A percentile compares a stretch with the other conserved stretches of the same genome.
Evolutionary conservation across 352 stramenopile genomes (phyloP).

Genomic region (Phytophthora lateralis): DNA sequence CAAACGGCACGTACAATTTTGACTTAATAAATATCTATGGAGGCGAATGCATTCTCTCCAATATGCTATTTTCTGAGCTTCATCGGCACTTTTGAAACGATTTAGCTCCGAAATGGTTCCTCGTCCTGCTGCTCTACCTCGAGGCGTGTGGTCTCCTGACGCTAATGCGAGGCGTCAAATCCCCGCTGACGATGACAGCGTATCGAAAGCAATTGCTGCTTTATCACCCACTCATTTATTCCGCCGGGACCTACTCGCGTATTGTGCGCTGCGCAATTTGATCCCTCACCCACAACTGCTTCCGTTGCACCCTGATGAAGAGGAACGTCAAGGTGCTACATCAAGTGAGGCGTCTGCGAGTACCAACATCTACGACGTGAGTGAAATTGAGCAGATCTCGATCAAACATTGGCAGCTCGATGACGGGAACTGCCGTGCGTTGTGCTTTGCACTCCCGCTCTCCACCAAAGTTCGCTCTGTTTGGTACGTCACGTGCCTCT

Average conservation of each 20-base stretch:
- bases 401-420: slow-evolving; percentile 78
- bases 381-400: slow-evolving; percentile 57
- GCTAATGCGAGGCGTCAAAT: slow-evolving; percentile 45
- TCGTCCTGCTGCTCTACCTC: slow-evolving; percentile 8
- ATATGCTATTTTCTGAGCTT: background rate
- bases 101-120: slow-evolving; percentile 7
- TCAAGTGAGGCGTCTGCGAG: slow-evolving; percentile 31
- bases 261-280: slow-evolving; percentile 56
- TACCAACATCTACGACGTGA: slow-evolving; percentile 57
- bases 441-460: slow-evolving; percentile 65
- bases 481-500: slow-evolving; percentile 36
- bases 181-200: slow-evolving; percentile 15
- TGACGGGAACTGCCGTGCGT: slow-evolving; percentile 48
- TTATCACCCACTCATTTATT: slow-evolving; percentile 45
- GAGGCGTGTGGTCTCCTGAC: slow-evolving; percentile 55
- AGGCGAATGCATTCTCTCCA: background rate
- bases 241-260: slow-evolving; percentile 65
- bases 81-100: slow-evolving; percentile 2
- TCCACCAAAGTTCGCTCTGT: slow-evolving; percentile 54
- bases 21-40: slow-evolving; percentile 28
- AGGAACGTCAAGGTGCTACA: slow-evolving; percentile 48
- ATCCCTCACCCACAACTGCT: slow-evolving; percentile 71
- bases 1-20: slow-evolving; percentile 19
- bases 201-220: slow-evolving; percentile 28
- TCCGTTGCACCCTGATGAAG: slow-evolving; percentile 61